Conservation (phyloP, 257 asterid species). For the Solanum sparsipilum region DNA sequence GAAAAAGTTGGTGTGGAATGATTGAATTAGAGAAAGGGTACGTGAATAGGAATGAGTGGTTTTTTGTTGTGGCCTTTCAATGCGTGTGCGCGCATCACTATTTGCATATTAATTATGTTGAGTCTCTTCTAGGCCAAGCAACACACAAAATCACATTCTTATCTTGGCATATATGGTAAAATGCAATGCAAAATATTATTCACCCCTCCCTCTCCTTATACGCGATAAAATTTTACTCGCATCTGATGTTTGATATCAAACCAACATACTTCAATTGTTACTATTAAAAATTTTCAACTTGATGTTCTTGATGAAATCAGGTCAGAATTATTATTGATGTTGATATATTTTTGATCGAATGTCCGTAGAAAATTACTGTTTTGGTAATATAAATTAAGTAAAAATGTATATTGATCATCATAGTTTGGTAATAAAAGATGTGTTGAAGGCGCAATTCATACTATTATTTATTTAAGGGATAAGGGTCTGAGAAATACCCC, state of each 20-base stretch:
- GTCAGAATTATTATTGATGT: neutral
- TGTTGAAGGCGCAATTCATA: neutral
- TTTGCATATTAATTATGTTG: neutral
- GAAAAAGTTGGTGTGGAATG: conserved; percentile 10
- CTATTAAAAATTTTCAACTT: neutral
- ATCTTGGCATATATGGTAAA: neutral
- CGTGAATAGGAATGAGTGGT: neutral
- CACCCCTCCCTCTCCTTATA: neutral
- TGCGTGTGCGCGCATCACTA: neutral
- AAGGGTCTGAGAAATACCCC: too few species aligned
- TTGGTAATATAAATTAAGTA: neutral
- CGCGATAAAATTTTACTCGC: neutral
- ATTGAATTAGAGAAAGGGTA: conserved; percentile 2
- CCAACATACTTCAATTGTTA: rapidly evolving
- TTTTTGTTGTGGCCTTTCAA: conserved; percentile 7
- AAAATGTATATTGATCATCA: neutral
- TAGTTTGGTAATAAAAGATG: neutral
- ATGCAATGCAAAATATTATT: neutral
- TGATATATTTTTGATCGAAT: neutral
- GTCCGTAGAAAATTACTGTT: neutral
- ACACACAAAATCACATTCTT: neutral
- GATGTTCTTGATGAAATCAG: too few species aligned
- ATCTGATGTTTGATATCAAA: neutral
- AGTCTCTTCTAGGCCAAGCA: conserved; percentile 12
- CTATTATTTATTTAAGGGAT: neutral